Conservation (phyloP, 2,329 filamentous ascomycete genomes). For the Gnomoniopsis smithogilvyi region DNA sequence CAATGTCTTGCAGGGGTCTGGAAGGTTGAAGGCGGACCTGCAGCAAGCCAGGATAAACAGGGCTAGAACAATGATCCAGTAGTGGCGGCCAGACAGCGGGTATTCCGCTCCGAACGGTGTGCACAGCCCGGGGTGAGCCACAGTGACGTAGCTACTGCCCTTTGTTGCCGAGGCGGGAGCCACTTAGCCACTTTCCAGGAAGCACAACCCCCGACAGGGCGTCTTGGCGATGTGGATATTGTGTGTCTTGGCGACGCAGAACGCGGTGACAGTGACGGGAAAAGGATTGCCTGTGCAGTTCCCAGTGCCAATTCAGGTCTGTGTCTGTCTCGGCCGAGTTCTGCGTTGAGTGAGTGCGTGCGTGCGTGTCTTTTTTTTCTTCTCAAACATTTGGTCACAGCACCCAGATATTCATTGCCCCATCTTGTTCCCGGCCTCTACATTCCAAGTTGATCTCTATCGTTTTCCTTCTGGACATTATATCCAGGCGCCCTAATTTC, state of each 20-base stretch:
- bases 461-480: too few relatives aligned
- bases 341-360: neutral
- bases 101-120: too few relatives aligned
- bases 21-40: too few relatives aligned
- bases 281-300: neutral
- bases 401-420: too few relatives aligned
- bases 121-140: neutral
- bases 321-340: neutral
- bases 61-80: too few relatives aligned
- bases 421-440: neutral
- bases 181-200: neutral
- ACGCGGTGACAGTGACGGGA: neutral
- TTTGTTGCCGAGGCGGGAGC: too few relatives aligned
- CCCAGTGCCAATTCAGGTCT: neutral
- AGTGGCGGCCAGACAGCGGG: too few relatives aligned
- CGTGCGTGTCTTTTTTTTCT: neutral
- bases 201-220: neutral
- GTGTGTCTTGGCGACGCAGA: neutral
- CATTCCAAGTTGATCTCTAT: too few relatives aligned
- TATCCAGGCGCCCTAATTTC: neutral
- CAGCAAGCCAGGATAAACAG: too few relatives aligned
- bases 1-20: too few relatives aligned
- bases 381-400: too few relatives aligned
- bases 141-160: neutral
- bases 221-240: neutral